Base-by-base conservation (phyloP, 2,329 filamentous ascomycete species). In the Nothopassalora personata region DNA sequence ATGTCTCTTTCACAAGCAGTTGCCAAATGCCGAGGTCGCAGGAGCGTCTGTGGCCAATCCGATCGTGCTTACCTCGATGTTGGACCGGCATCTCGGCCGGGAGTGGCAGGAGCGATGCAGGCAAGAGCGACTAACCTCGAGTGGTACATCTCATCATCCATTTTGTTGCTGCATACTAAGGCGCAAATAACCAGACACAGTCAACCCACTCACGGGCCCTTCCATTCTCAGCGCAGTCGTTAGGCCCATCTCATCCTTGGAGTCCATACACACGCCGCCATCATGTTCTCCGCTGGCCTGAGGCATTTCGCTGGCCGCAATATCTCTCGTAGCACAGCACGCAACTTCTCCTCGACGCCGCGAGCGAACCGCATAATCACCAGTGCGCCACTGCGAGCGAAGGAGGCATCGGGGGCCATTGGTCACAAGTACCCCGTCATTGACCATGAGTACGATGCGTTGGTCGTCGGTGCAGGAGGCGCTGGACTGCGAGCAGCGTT, bases 361-460 rank as follows among this genome's bases (percentile, higher is more conserved):
- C 85, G 90, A 67, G 88, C 85, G 70, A 90, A 91, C 72, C 87
- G 88, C 75, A 90, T 97, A 74, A 89, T 96, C 75, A 86, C 89
- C 70, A 93, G 88, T 77, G 85, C 86, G 68, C 90, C 90, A 67
- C 83, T 97, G 66, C 87, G 91, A 76, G 94, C 93, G 59, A 96
- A 95, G 81, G 92, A 97, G 81, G 92, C 92, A 33, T 90, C 90
- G 64, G 87, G 90, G 51, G 90, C 90, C 73, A 84, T 96, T 70
- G 89, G 87, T 77, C 87, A 83, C 77, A 94, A 96, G 79, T 97
- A 99, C 77, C 89, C 91, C 53, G 90, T 99, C 70, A 92, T 99
- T 86, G 94, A 97, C 76, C 94, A 99, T 79, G 91, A 97, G 79
- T 97, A 97, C 79, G 94, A 97, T 88, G 93, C 93, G 63, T 83